A percentile compares a stretch with the other conserved stretches of the same genome.
These are phyloP conservation scores for Pseudoturritis turrita DNA, from an alignment of 345 rosid genomes.

Conservation along the genomic window DNA sequence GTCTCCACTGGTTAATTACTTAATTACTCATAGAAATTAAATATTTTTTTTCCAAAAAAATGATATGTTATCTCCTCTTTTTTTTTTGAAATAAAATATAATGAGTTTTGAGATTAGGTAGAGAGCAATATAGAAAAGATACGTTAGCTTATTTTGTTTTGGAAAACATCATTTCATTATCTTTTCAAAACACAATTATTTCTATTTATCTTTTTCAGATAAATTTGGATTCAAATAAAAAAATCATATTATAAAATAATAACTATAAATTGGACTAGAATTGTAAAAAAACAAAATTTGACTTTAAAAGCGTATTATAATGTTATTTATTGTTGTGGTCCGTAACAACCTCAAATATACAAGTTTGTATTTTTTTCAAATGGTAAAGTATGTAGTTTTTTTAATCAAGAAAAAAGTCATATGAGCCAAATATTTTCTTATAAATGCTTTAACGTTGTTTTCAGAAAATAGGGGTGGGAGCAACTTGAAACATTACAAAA, in stretches of 20 bases:
- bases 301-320: too few relatives aligned
- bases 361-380: background rate
- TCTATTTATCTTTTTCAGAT: background rate
- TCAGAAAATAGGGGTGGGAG: slow-evolving; percentile 51
- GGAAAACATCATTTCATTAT: background rate
- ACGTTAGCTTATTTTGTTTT: background rate
- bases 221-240: background rate
- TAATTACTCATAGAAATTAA: background rate
- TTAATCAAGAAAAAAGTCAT: too few relatives aligned
- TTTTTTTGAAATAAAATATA: background rate
- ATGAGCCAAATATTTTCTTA: too few relatives aligned
- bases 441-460: background rate
- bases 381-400: background rate
- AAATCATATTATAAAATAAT: background rate
- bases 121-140: background rate
- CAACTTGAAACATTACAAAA: slow-evolving; percentile 59
- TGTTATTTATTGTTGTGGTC: too few relatives aligned
- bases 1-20: slow-evolving; percentile 53
- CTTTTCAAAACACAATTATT: background rate
- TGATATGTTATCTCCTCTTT: background rate
- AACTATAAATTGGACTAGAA: background rate
- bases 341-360: background rate
- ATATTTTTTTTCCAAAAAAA: background rate
- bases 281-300: background rate
- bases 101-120: background rate